Conservation (phyloP, 2,329 filamentous ascomycete species). For the Phaeoacremonium minimum region DNA sequence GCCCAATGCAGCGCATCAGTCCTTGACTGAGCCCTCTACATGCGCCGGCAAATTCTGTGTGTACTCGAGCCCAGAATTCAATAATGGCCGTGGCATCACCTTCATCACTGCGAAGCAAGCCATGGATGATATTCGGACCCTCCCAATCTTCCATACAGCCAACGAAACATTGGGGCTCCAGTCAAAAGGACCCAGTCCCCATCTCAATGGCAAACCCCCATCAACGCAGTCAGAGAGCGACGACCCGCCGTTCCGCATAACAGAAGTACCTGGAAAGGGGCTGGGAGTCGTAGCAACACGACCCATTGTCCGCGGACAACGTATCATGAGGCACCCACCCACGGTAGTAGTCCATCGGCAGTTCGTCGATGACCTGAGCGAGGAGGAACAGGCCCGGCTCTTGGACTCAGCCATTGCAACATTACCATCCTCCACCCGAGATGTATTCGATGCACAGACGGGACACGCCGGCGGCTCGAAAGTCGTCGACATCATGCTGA, state of each 20-base stretch:
- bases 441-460: conserved; percentile 6
- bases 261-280: conserved; percentile 6
- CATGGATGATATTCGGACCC: conserved; percentile 9
- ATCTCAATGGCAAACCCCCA: conserved; percentile 2
- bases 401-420: conserved; percentile 4
- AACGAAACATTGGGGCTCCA: background rate
- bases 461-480: conserved; percentile 6
- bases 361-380: conserved; percentile 6
- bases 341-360: conserved; percentile 6
- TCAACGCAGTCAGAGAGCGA: background rate
- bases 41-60: no score
- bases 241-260: no score
- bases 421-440: conserved; percentile 2
- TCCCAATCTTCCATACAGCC: conserved; percentile 8
- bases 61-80: no score
- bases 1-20: no score
- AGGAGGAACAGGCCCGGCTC: conserved; percentile 5
- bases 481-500: conserved; percentile 9
- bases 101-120: conserved; percentile 9
- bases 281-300: conserved; percentile 3
- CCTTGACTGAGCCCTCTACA: no score
- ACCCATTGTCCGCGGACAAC: conserved; percentile 6
- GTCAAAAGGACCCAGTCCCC: background rate
- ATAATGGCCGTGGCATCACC: conserved; percentile 8
- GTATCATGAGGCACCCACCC: conserved; percentile 8